Base-by-base conservation (phyloP, 192 early-diverging fungal genomes). In the Coemansia guatemalensis region DNA sequence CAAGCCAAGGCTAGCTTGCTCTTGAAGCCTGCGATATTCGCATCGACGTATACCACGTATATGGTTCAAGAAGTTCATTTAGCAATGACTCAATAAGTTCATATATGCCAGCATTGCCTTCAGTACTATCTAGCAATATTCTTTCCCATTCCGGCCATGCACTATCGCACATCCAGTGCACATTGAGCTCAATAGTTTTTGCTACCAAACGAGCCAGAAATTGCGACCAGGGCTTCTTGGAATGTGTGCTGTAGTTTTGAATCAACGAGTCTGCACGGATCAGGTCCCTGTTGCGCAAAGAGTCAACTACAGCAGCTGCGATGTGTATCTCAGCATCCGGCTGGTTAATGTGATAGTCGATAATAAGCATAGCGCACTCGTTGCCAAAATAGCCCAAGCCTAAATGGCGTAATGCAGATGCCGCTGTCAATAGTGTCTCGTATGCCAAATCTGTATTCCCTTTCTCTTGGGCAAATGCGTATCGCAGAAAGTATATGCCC, bases 291-390 rank as follows among this genome's bases (percentile, higher is more conserved):
- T 44, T 26, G 20, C 29, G 26, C 1, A 80, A 49, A 7, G 77
- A 71, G 18, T 32, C 53, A 2, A 50, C 24, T 11, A 65, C 58
- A 0, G 71, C 60, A 1, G 30, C 17, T 21, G 71, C 77, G 12
- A 80, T 54, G 1, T 47, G 44, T 1, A 44, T 32, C 1, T 33
- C 49, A 3, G 71, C 64, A 17, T 24, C 68, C 0, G 39, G 50
- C 53, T 74, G 60, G 8, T 39, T n/a, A 29, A 61, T 55, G 33
- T 80, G 77, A n/a, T 65, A 44, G 35, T 63, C 54, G 24, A 71
- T 65, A 4, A 80, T 25, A n/a, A 74, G 48, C 23, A 22, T 30
- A 1, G 71, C 71, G 20, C 77, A 73, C n/a, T 67, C 77, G 39
- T 53, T 49, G 4, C 54, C 68, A 60, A 71, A 56, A 51, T 74